These are phyloP conservation scores for Umbelopsis sp. DNA, from an alignment of 371 early-diverging fungal species.

Conservation along the genomic window DNA sequence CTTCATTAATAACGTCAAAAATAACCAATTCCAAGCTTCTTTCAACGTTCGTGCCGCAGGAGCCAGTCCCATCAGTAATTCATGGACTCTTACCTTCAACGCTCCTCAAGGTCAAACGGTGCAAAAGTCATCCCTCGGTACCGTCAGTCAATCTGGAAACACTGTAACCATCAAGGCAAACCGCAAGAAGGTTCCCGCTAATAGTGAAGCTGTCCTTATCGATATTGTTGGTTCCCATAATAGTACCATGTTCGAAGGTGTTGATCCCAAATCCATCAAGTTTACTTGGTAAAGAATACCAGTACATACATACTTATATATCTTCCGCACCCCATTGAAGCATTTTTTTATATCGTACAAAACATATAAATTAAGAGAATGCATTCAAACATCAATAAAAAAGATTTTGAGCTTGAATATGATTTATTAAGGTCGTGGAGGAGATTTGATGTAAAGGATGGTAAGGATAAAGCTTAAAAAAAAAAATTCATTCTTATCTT, in stretches of 20 bases:
- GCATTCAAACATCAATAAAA: too few relatives aligned
- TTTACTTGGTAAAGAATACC: neutral
- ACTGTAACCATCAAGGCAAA: conserved; percentile 26
- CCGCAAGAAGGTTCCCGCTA: conserved; percentile 25
- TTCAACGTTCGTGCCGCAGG: conserved; percentile 41
- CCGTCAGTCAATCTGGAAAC: conserved; percentile 28
- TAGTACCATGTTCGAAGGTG: conserved; percentile 5
- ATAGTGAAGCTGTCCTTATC: conserved; percentile 35
- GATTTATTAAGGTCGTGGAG: too few relatives aligned
- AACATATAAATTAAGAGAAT: too few relatives aligned
- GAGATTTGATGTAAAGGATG: too few relatives aligned
- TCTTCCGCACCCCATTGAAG: too few relatives aligned
- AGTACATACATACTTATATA: too few relatives aligned
- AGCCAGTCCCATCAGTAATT: conserved; percentile 29
- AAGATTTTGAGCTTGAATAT: too few relatives aligned
- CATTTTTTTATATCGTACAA: too few relatives aligned
- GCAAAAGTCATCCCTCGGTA: conserved; percentile 25
- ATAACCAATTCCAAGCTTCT: conserved; percentile 28
- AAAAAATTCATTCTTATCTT: too few relatives aligned
- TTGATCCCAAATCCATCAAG: conserved; percentile 8
- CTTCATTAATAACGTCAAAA: conserved; percentile 23
- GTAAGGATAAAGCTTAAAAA: too few relatives aligned
- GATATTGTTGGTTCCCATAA: conserved; percentile 35
- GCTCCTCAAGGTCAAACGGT: conserved; percentile 5
- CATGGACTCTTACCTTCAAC: conserved; percentile 33